Evolutionary conservation across 1,284 basidiomycete genomes (phyloP).

Genomic region (Tylopilus sp.): DNA sequence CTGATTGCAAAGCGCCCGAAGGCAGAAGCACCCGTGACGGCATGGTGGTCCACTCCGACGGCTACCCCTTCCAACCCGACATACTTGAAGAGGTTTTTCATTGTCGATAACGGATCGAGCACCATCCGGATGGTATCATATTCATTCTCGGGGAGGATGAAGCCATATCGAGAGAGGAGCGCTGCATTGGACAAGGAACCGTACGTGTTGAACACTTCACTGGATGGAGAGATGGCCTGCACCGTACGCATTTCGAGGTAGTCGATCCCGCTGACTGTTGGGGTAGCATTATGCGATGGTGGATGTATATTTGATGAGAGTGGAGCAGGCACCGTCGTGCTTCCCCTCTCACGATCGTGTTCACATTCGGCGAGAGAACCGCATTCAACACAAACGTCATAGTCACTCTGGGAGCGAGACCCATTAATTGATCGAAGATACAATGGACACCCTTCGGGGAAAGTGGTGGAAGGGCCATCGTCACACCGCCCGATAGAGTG

Average conservation of each 20-base stretch:
- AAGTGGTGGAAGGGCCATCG: neutral
- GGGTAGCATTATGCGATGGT: slow-evolving; percentile 7
- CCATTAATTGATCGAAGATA: slow-evolving; percentile 14
- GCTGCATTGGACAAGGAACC: slow-evolving; percentile 44
- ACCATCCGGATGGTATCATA: slow-evolving; percentile 32
- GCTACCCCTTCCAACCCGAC: slow-evolving; percentile 8
- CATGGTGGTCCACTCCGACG: slow-evolving; percentile 10
- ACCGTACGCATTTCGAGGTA: slow-evolving; percentile 70
- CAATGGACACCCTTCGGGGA: slow-evolving; percentile 1
- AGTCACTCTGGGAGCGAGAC: slow-evolving; percentile 63
- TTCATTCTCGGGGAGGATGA: slow-evolving; percentile 37
- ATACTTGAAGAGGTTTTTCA: slow-evolving; percentile 10
- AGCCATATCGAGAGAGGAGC: slow-evolving; percentile 37
- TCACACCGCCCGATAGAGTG: slow-evolving; percentile 21
- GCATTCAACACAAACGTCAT: slow-evolving; percentile 79
- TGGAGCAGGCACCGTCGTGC: neutral
- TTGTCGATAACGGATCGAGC: slow-evolving; percentile 18
- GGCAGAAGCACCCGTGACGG: slow-evolving; percentile 12
- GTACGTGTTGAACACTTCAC: slow-evolving; percentile 86
- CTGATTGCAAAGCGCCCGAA: slow-evolving; percentile 17
- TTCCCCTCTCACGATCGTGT: slow-evolving; percentile 56
- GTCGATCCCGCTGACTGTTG: slow-evolving; percentile 33
- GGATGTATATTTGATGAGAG: slow-evolving; percentile 7
- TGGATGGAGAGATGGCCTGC: slow-evolving; percentile 46
- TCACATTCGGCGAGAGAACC: slow-evolving; percentile 72